Evolutionary conservation across 306 rosid genomes (phyloP).

Genomic region (Fagus sylvatica): DNA sequence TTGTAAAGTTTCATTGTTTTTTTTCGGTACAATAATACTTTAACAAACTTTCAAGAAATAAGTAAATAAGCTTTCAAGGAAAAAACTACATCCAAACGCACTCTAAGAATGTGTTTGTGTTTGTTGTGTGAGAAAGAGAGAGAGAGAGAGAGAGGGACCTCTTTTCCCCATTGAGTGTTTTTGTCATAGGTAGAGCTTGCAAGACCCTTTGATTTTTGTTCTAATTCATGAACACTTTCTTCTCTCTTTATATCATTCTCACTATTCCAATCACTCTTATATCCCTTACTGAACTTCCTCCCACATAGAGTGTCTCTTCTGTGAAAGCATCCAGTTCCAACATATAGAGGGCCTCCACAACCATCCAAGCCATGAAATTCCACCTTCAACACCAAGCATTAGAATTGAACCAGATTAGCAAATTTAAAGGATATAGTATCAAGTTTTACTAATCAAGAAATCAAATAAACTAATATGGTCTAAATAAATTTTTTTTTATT

Average conservation of each 20-base stretch:
- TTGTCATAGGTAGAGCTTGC: constrained; percentile 67
- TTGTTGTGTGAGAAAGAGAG: background rate
- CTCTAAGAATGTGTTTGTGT: background rate
- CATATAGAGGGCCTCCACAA: constrained; percentile 61
- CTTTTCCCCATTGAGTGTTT: constrained; percentile 80
- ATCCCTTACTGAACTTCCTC: constrained; percentile 40
- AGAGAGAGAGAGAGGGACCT: constrained; percentile 51
- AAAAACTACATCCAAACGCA: background rate
- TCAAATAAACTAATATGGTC: background rate
- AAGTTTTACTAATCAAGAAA: no score
- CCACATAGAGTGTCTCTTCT: constrained; percentile 71
- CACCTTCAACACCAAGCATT: constrained; percentile 37
- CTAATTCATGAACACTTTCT: constrained; percentile 32
- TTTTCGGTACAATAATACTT: no score
- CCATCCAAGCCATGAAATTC: constrained; percentile 68
- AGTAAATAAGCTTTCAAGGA: background rate
- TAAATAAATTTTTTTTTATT: constrained; percentile 1
- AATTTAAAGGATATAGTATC: background rate
- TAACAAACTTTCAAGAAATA: no score
- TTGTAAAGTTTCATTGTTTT: no score
- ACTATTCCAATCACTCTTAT: constrained; percentile 34
- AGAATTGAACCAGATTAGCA: background rate
- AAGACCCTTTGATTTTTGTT: constrained; percentile 53
- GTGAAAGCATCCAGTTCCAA: constrained; percentile 81
- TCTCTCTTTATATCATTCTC: constrained; percentile 23